Conservation (phyloP, 1,284 basidiomycete genomes). For the Gomphus sp. region DNA sequence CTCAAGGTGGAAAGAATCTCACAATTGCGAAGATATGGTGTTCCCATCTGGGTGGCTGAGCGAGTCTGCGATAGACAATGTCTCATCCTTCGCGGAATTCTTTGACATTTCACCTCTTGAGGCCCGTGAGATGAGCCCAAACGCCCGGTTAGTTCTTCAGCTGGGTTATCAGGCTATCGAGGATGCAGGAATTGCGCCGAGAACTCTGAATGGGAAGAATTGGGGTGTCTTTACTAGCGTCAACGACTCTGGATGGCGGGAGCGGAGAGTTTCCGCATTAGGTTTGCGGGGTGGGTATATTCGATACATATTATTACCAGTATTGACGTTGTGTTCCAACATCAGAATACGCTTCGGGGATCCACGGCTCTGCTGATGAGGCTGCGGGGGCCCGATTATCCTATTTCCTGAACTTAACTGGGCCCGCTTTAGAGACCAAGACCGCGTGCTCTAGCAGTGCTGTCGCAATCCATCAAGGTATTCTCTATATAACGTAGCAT, state of each 20-base stretch:
- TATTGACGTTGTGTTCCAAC: too few species aligned
- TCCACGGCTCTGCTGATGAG: conserved; percentile 7
- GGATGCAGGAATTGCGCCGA: conserved; percentile 14
- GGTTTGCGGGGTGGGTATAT: conserved; percentile 5
- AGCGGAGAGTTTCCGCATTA: conserved; percentile 3
- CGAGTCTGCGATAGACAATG: conserved; percentile 1
- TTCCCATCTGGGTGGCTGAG: conserved; percentile 6
- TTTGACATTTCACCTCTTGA: conserved; percentile 12
- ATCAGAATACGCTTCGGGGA: background rate
- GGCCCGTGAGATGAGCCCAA: conserved; percentile 13
- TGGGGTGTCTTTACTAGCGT: conserved; percentile 15
- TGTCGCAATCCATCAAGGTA: conserved; percentile 16
- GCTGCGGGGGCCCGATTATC: conserved; percentile 11
- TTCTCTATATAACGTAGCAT: background rate
- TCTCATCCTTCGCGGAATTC: conserved; percentile 10
- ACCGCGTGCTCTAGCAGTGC: conserved; percentile 16
- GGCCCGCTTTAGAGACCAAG: conserved; percentile 15
- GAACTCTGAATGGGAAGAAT: conserved; percentile 7
- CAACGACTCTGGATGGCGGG: conserved; percentile 15
- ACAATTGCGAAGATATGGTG: background rate
- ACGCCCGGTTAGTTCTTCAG: conserved; percentile 11
- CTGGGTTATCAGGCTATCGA: conserved; percentile 14
- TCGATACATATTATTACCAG: too few species aligned
- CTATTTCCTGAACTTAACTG: conserved; percentile 14
- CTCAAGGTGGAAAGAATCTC: background rate